Conservation (phyloP, 139 green algal species). For the Picochlorum sp. region DNA sequence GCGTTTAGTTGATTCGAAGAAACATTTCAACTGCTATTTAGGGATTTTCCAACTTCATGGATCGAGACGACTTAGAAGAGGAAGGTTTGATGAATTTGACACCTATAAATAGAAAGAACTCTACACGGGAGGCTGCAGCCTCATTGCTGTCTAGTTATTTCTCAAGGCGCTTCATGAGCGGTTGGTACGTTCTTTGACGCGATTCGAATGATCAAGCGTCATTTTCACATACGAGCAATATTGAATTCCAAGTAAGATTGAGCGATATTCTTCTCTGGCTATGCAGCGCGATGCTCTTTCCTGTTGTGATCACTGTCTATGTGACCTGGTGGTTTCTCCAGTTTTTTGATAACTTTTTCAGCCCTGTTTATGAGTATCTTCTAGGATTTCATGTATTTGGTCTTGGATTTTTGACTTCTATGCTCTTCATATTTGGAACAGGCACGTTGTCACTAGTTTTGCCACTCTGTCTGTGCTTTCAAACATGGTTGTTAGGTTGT, state of each 20-base stretch:
- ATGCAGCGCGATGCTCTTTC: conserved; percentile 78
- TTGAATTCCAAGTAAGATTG: not conserved
- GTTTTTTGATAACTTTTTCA: conserved; percentile 91
- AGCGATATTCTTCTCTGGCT: not conserved
- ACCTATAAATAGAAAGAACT: not conserved
- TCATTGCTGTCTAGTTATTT: conserved; percentile 39
- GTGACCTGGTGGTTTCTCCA: conserved; percentile 70
- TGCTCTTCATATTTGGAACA: conserved; percentile 70
- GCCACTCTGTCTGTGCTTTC: not conserved
- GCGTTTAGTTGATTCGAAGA: too few relatives aligned
- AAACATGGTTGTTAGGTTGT: not conserved
- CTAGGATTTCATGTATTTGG: conserved; percentile 88
- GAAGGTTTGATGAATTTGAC: conserved; percentile 8
- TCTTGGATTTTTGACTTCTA: conserved; percentile 59
- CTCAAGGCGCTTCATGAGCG: conserved; percentile 40
- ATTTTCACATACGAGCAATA: not conserved
- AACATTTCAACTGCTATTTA: too few relatives aligned
- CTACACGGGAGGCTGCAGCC: conserved; percentile 17
- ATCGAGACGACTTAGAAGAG: not conserved
- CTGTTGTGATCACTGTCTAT: conserved; percentile 76
- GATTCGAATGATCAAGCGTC: not conserved
- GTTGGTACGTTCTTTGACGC: conserved; percentile 11
- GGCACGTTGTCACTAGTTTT: not conserved
- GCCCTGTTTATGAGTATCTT: conserved; percentile 66
- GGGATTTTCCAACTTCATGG: not conserved